Conservation (phyloP, 2,329 filamentous ascomycete species). For the Plectosphaerella plurivora region DNA sequence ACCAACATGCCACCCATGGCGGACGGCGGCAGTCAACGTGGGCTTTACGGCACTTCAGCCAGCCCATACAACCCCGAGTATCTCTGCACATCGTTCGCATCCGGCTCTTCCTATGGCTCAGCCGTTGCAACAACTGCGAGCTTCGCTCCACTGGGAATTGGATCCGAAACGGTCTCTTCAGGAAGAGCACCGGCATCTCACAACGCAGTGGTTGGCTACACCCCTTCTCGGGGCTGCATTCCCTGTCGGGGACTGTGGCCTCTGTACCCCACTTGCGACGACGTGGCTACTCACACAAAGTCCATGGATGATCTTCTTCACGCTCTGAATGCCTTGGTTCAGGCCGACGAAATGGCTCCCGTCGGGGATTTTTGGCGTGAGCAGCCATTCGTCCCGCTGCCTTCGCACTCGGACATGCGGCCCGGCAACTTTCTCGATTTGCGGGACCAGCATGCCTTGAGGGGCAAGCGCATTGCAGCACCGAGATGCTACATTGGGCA, state of each 20-base stretch:
- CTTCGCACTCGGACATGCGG: conserved; percentile 21
- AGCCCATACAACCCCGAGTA: conserved; percentile 47
- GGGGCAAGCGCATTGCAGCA: conserved; percentile 41
- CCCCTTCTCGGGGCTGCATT: conserved; percentile 43
- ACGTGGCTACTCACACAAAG: conserved; percentile 43
- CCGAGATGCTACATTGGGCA: conserved; percentile 47
- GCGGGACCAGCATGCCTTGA: conserved; percentile 22
- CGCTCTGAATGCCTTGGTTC: conserved; percentile 36
- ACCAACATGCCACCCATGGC: conserved; percentile 56
- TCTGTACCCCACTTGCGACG: conserved; percentile 48
- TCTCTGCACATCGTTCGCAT: conserved; percentile 46
- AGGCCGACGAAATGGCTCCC: conserved; percentile 29
- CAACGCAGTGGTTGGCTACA: conserved; percentile 47
- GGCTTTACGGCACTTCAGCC: conserved; percentile 46
- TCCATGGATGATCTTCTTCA: conserved; percentile 40
- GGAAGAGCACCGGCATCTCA: conserved; percentile 48
- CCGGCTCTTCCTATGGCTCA: conserved; percentile 50
- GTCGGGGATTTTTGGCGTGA: conserved; percentile 52
- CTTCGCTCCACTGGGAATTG: conserved; percentile 46
- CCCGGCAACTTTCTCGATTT: conserved; percentile 28
- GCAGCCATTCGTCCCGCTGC: conserved; percentile 39
- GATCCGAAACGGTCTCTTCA: conserved; percentile 47
- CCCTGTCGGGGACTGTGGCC: conserved; percentile 46
- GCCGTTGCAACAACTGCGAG: conserved; percentile 41
- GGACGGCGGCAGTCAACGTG: conserved; percentile 49